Base-by-base conservation (phyloP, 306 rosid species). In the Fagus sylvatica region DNA sequence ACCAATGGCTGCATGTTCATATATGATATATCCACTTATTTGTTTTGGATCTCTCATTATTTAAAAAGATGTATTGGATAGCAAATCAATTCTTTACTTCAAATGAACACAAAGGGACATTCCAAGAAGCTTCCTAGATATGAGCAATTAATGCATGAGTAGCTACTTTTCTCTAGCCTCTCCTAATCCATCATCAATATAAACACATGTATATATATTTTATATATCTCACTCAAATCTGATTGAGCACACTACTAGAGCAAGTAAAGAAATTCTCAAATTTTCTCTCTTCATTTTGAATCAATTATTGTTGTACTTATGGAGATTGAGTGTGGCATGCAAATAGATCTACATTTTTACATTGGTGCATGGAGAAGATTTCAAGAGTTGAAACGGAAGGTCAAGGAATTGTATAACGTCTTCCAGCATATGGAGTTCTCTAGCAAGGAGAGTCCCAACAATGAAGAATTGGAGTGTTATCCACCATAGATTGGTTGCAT, bases 81-180 rank as follows among this genome's bases (percentile, higher is more conserved):
- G 46, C 4, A 37, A 65, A 22, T 16, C 11, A 16, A 12, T 30
- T 13, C 39, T 60, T 61, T 4, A 13, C 68, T 33, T 33, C 9
- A 61, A 33, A 61, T 13, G 39, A 61, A 61, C 68, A 13, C n/a
- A 61, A 61, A 61, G 68, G 12, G 32, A 65, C 71, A 39, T 65
- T 65, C 71, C 71, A 28, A 65, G 71, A 65, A 65, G 71, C 71
- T 65, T 65, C 71, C 49, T 8, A 39, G 49, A 1, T 7, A 65
- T 7, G 30, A 65, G 37, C 48, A 65, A 65, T 16, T 17, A 37
- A 65, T 2, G 65, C 43, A 62, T 37, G 48, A 37, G 71, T 11
- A 2, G 1, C 4, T 65, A 0, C 22, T 7, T 4, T 13, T 15
- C 16, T 16, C 12, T 16, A 2, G 4, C 43, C 28, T 16, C 28